Percentiles rank a stretch among this genome's conserved stretches.
These are phyloP conservation scores for Artemisia annua DNA, from an alignment of 129 eudicot species.

Conservation along the genomic window DNA sequence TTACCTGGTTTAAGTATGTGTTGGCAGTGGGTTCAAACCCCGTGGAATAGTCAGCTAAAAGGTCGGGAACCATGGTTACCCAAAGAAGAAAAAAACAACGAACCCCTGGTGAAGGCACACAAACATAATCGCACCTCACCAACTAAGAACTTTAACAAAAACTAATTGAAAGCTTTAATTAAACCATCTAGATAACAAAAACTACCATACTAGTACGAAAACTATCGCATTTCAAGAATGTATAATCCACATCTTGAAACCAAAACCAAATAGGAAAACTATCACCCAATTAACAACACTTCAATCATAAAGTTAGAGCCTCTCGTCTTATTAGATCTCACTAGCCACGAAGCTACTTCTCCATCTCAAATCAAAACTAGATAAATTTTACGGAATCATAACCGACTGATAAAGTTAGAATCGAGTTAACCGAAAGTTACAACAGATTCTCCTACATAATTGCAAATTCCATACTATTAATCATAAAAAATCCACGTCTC, in stretches of 20 bases:
- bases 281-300: constrained; percentile 14
- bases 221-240: neutral
- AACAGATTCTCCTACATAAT: constrained; percentile 13
- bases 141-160: neutral
- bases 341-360: neutral
- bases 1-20: no score
- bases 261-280: constrained; percentile 14
- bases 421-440: neutral
- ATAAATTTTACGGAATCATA: neutral
- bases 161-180: neutral
- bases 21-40: no score
- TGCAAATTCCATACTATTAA: neutral
- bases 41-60: no score
- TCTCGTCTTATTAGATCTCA: neutral
- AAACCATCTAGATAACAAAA: no score
- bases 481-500: neutral
- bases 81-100: neutral
- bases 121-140: neutral
- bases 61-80: no score
- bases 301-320: neutral
- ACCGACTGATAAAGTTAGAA: neutral
- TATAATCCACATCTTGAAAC: constrained; percentile 10
- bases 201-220: neutral
- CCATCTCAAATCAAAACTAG: neutral
- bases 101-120: neutral